Evolutionary conservation across 1,284 basidiomycete genomes (phyloP).

Genomic region (Laetiporus sulphureus): DNA sequence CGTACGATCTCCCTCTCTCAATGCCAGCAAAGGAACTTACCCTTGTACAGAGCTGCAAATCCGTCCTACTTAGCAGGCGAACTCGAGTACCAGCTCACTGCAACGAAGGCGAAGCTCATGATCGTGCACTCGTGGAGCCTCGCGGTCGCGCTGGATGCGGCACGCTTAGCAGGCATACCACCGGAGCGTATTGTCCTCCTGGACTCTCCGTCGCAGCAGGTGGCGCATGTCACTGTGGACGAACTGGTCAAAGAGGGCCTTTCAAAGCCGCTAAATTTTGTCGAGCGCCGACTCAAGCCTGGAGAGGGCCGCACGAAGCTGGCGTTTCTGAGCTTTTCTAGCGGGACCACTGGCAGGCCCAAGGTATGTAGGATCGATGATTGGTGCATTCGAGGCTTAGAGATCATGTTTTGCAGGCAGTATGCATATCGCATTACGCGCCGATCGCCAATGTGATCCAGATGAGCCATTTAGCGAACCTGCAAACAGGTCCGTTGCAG

Average conservation of each 20-base stretch:
- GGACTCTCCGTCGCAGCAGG: conserved; percentile 19
- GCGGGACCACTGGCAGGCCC: conserved; percentile 78
- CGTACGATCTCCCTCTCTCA: conserved; percentile 25
- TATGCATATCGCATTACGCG: conserved; percentile 14
- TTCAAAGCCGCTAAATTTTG: conserved; percentile 35
- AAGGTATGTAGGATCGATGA: conserved; percentile 41
- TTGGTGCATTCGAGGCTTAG: not conserved
- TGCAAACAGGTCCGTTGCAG: conserved; percentile 26
- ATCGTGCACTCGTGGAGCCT: conserved; percentile 46
- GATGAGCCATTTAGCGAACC: conserved; percentile 43
- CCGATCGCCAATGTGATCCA: conserved; percentile 58
- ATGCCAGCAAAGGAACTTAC: not conserved
- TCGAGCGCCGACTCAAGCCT: conserved; percentile 45
- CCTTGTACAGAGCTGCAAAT: conserved; percentile 36
- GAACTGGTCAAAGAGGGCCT: conserved; percentile 52
- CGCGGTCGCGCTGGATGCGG: conserved; percentile 40
- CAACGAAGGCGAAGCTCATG: conserved; percentile 44
- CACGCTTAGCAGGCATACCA: conserved; percentile 39
- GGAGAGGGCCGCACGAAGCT: conserved; percentile 66
- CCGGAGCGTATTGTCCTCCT: conserved; percentile 47
- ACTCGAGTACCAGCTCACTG: conserved; percentile 47
- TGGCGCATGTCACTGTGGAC: conserved; percentile 36
- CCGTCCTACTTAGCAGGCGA: conserved; percentile 55
- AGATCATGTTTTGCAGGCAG: not conserved
- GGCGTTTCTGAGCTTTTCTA: conserved; percentile 75